Conservation (phyloP, 768 basidiomycete genomes). For the Boletus fagicola region DNA sequence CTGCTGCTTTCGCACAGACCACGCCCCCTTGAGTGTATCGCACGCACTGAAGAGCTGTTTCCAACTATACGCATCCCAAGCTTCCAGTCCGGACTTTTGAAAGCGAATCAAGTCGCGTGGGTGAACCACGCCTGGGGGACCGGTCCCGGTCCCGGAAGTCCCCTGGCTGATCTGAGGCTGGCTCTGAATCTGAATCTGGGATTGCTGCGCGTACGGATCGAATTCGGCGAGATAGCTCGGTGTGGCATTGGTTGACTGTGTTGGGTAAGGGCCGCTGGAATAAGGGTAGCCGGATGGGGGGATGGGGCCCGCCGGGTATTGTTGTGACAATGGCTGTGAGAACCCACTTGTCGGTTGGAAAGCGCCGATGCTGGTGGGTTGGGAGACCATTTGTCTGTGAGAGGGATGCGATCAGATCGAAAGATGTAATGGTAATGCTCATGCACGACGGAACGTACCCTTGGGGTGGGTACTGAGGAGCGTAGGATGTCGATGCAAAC, state of each 20-base stretch:
- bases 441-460: conserved; percentile 10
- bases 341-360: conserved; percentile 57
- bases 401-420: conserved; percentile 4
- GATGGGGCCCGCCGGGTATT: conserved; percentile 26
- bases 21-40: conserved; percentile 62
- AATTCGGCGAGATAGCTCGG: conserved; percentile 38
- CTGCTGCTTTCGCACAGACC: conserved; percentile 60
- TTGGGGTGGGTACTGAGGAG: conserved; percentile 26
- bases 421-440: not conserved
- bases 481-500: conserved; percentile 23
- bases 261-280: conserved; percentile 29
- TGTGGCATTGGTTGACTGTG: conserved; percentile 14
- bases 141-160: conserved; percentile 6
- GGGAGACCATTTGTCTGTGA: conserved; percentile 30
- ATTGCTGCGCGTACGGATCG: conserved; percentile 37
- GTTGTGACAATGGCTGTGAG: conserved; percentile 41
- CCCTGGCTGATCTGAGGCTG: conserved; percentile 4
- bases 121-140: conserved; percentile 44
- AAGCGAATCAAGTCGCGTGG: conserved; percentile 66
- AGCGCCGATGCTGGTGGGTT: conserved; percentile 28
- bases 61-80: conserved; percentile 71
- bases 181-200: not conserved
- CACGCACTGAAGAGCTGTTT: conserved; percentile 64
- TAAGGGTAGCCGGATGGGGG: conserved; percentile 24
- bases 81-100: conserved; percentile 66